Conservation (phyloP, 352 stramenopile genomes). For the Lagenidium giganteum region DNA sequence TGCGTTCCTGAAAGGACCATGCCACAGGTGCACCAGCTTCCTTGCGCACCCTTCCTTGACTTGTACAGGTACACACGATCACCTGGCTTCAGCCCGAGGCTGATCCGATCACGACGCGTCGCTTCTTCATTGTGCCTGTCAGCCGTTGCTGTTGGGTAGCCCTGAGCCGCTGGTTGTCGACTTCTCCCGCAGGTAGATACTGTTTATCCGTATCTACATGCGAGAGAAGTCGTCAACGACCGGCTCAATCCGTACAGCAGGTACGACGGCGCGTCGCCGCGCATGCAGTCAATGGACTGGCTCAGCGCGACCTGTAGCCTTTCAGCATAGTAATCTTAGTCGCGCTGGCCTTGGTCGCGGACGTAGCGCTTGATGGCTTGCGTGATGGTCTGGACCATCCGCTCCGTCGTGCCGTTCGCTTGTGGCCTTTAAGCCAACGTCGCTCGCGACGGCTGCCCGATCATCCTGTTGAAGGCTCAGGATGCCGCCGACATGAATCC, state of each 20-base stretch:
- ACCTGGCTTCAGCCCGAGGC: too few relatives aligned
- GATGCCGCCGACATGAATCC: conserved; percentile 18
- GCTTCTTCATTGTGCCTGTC: not conserved
- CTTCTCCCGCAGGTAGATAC: too few relatives aligned
- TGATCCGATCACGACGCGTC: too few relatives aligned
- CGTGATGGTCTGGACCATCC: conserved; percentile 13
- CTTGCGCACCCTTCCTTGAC: not conserved
- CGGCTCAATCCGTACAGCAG: not conserved
- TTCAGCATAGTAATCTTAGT: conserved; percentile 17
- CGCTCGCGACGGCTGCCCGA: conserved; percentile 1
- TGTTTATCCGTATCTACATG: not conserved
- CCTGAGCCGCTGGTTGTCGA: too few relatives aligned
- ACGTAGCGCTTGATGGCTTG: conserved; percentile 8
- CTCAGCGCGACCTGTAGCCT: conserved; percentile 9
- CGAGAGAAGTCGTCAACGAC: too few relatives aligned
- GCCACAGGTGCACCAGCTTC: not conserved
- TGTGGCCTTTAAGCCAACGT: conserved; percentile 12
- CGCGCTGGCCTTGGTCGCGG: conserved; percentile 1
- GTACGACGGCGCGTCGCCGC: too few relatives aligned
- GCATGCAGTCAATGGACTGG: too few relatives aligned
- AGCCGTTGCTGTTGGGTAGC: too few relatives aligned
- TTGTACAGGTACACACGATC: not conserved
- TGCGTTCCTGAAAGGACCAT: not conserved
- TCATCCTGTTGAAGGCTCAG: conserved; percentile 6
- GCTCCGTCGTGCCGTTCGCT: conserved; percentile 6